Conservation (phyloP, 345 rosid genomes). For the Cardamine resedifolia region DNA sequence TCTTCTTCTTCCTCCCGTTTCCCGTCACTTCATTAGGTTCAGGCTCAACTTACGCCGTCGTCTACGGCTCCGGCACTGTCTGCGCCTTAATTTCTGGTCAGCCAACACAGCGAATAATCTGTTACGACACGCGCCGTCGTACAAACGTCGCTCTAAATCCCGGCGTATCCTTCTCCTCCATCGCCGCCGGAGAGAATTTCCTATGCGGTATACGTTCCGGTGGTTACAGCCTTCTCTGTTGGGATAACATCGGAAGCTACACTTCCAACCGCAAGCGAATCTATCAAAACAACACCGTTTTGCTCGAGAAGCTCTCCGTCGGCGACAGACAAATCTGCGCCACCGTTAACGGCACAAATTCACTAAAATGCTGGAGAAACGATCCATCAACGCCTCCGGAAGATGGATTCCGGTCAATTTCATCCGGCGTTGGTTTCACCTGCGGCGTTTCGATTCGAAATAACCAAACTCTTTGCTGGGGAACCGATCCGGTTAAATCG, state of each 20-base stretch:
- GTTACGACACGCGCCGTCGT: conserved; percentile 42
- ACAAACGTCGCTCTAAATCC: conserved; percentile 42
- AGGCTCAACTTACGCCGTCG: conserved; percentile 68
- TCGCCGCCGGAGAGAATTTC: conserved; percentile 61
- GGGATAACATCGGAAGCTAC: conserved; percentile 44
- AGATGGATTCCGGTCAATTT: conserved; percentile 43
- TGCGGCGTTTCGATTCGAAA: conserved; percentile 54
- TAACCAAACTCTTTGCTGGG: conserved; percentile 56
- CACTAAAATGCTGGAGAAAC: conserved; percentile 66
- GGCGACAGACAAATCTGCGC: conserved; percentile 74
- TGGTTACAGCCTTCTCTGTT: conserved; percentile 62
- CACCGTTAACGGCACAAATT: conserved; percentile 40
- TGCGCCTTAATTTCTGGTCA: conserved; percentile 59
- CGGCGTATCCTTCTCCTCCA: conserved; percentile 54
- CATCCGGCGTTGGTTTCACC: conserved; percentile 71
- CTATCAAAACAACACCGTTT: conserved; percentile 45
- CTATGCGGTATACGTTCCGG: conserved; percentile 74
- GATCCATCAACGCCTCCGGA: neutral
- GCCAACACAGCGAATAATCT: conserved; percentile 45
- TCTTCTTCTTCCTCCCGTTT: conserved; percentile 17
- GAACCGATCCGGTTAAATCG: conserved; percentile 33
- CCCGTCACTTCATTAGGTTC: conserved; percentile 53
- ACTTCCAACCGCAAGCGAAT: conserved; percentile 44
- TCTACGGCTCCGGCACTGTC: conserved; percentile 54
- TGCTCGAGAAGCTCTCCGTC: conserved; percentile 48